Base-by-base conservation (phyloP, 257 asterid species). In the Henckelia pumila region DNA sequence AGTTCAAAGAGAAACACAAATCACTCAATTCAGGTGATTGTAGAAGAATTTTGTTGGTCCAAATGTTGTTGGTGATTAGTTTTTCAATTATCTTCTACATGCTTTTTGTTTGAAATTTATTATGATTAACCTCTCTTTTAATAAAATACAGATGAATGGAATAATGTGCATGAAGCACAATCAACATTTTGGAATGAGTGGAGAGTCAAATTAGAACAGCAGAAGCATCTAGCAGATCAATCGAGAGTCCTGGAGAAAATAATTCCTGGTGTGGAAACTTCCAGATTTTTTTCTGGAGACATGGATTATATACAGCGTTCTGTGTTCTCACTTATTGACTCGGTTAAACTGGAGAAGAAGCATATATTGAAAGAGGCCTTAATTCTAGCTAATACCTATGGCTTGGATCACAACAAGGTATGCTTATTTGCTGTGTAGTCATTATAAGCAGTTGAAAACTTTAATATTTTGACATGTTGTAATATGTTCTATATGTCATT, bases 161-260 rank as follows among this genome's bases (percentile, higher is more conserved):
- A 78, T 67, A 84, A 77, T 64, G 82, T 89, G 59, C 95, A 87
- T 56, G 84, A 82, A 80, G 87, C 96, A 63, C 99, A 91, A 62
- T 91, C 99, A 47, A 85, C 97, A 72, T 94, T 88, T 76, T 94
- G 99, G 99, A 91, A 86, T 65, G 97, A 91, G 75, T 94, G 99
- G 99, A 91, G 91, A 83, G 68, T 81, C 71, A 94, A 91, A 85
- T 69, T 94, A 65, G 96, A 94, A 81, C 96, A 91, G 60, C 97
- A 94, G 79, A 88, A 88, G 83, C 81, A 49, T 67, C 81, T 75
- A 57, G 96, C 99, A 17, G 97, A 91, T 75, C 81, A 87, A 73
- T 86, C 96, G 32, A 88, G 97, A 84, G 82, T 83, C 68, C 78
- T 94, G 90, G 92, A 94, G 78, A 88, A 84, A 79, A 74, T 94